These are phyloP conservation scores for Penicillium verrucosum DNA, from an alignment of 2,329 filamentous ascomycete species.

Conservation along the genomic window DNA sequence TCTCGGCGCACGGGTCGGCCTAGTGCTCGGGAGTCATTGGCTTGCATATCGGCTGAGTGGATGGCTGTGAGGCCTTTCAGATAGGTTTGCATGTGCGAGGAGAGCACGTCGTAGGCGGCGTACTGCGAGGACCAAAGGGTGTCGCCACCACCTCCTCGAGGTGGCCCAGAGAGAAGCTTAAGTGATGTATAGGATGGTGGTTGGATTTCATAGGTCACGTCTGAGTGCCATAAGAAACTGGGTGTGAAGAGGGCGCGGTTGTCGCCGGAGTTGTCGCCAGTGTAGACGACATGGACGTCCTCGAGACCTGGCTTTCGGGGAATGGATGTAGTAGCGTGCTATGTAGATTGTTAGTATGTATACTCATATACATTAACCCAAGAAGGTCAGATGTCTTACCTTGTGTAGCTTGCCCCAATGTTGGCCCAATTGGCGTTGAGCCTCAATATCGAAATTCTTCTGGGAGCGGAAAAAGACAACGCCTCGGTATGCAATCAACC, in stretches of 20 bases:
- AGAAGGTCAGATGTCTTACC: slow-evolving; percentile 16
- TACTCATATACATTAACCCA: not conserved
- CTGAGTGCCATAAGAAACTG: slow-evolving; percentile 55
- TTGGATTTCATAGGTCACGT: slow-evolving; percentile 57
- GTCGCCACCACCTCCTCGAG: slow-evolving; percentile 55
- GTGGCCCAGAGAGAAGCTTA: slow-evolving; percentile 53
- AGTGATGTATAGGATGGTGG: slow-evolving; percentile 57
- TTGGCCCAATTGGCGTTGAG: slow-evolving; percentile 50
- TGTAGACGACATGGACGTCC: slow-evolving; percentile 57
- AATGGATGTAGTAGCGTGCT: slow-evolving; percentile 54
- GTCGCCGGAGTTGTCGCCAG: slow-evolving; percentile 52
- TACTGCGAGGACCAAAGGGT: slow-evolving; percentile 59
- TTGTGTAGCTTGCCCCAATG: slow-evolving; percentile 55
- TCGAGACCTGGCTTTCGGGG: slow-evolving; percentile 50
- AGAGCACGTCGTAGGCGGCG: slow-evolving; percentile 57
- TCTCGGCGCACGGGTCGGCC: slow-evolving; percentile 53
- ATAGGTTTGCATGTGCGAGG: slow-evolving; percentile 55
- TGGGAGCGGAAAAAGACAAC: slow-evolving; percentile 59
- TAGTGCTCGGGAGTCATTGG: slow-evolving; percentile 48
- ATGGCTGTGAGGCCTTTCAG: slow-evolving; percentile 56
- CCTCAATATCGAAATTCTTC: slow-evolving; percentile 53
- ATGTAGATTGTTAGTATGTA: slow-evolving; percentile 4
- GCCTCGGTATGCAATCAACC: slow-evolving; percentile 53
- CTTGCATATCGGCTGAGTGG: slow-evolving; percentile 55
- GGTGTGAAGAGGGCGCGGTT: slow-evolving; percentile 55